A percentile compares a stretch with the other conserved stretches of the same genome.
Evolutionary conservation across 2,329 filamentous ascomycete genomes (phyloP).

Genomic region (Chalaropsis ovoidea): DNA sequence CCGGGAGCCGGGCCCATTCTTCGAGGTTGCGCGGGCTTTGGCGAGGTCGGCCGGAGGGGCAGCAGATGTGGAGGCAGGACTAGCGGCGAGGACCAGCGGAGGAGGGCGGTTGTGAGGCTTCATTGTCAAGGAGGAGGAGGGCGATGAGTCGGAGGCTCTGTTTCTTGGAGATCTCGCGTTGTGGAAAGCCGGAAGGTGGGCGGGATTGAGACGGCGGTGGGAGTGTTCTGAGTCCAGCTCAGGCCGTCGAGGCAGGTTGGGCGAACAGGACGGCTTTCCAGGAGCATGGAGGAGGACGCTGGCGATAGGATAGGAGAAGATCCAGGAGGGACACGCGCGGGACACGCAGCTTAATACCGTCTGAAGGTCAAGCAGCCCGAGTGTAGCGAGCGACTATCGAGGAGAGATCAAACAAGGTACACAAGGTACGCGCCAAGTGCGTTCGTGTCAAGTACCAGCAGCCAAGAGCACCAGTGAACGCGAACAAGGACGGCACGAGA

Average conservation of each 20-base stretch:
- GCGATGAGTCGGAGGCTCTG: too few species aligned
- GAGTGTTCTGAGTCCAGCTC: constrained; percentile 17
- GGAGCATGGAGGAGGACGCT: constrained; percentile 12
- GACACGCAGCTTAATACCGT: background rate
- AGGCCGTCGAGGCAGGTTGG: constrained; percentile 14
- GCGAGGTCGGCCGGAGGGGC: background rate
- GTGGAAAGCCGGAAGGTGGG: background rate
- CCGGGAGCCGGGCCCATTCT: background rate
- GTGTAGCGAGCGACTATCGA: too few species aligned
- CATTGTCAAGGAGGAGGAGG: background rate
- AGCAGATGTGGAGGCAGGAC: background rate
- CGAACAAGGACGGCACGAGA: background rate
- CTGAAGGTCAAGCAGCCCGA: background rate
- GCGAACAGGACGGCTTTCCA: background rate
- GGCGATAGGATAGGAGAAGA: background rate
- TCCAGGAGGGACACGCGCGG: background rate
- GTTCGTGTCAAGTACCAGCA: background rate
- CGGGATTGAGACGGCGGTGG: background rate
- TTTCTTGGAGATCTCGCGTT: background rate
- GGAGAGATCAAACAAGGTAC: background rate
- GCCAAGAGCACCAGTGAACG: background rate
- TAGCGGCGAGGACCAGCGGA: background rate
- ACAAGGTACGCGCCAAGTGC: background rate
- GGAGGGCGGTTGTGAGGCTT: constrained; percentile 17
- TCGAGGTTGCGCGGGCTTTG: background rate